Conservation (phyloP, 768 basidiomycete species). For the Baorangia bicolor region DNA sequence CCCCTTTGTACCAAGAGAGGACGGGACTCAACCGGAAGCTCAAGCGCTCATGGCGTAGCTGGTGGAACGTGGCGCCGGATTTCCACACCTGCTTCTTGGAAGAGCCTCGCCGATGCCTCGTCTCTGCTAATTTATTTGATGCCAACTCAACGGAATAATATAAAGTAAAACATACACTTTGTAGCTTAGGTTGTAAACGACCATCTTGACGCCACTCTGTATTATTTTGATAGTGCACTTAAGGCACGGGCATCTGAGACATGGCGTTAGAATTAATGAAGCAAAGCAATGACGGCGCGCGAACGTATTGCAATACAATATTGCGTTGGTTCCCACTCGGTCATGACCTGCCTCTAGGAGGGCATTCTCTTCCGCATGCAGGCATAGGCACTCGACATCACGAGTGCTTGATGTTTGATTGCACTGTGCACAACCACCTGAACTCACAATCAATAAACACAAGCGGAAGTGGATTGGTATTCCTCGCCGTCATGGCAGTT, state of each 20-base stretch:
- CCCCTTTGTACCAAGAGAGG: too few relatives aligned
- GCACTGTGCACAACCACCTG: conserved; percentile 88
- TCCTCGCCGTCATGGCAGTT: conserved; percentile 65
- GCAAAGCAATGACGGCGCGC: conserved; percentile 27
- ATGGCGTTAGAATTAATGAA: not conserved
- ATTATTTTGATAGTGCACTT: conserved; percentile 97
- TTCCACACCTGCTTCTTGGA: conserved; percentile 79
- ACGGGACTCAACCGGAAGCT: conserved; percentile 7
- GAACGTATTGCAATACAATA: conserved; percentile 98
- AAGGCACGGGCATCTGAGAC: conserved; percentile 90
- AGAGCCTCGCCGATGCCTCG: conserved; percentile 74
- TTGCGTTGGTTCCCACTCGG: conserved; percentile 74
- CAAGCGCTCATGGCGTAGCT: conserved; percentile 12
- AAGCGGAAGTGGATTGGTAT: not conserved
- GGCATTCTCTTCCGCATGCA: conserved; percentile 99
- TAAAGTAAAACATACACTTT: conserved; percentile 69
- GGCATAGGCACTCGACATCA: conserved; percentile 81
- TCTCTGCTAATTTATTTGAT: conserved; percentile 49
- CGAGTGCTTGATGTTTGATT: conserved; percentile 49
- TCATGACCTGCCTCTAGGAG: conserved; percentile 92
- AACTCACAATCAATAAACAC: conserved; percentile 54
- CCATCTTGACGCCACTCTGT: conserved; percentile 86
- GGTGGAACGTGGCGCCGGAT: conserved; percentile 68
- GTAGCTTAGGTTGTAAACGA: conserved; percentile 94
- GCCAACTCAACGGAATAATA: not conserved